A percentile compares a stretch with the other conserved stretches of the same genome.
Evolutionary conservation across 2,329 filamentous ascomycete species (phyloP).

Genomic region (Verticillium nubilum): DNA sequence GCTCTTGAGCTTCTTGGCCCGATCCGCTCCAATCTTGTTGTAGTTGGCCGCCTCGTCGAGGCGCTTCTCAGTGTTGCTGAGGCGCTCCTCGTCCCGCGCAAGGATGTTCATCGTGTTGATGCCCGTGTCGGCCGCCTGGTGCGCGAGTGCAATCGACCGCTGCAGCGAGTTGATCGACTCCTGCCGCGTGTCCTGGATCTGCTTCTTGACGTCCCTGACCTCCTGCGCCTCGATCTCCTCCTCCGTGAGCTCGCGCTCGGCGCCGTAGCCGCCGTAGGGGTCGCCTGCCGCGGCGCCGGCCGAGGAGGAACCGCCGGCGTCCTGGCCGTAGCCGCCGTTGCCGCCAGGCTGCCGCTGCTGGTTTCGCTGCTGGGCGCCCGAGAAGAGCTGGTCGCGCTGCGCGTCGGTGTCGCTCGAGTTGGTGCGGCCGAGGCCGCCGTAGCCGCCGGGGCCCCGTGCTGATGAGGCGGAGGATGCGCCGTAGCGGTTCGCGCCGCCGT

Average conservation of each 20-base stretch:
- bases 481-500: constrained; percentile 20
- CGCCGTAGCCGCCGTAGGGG: constrained; percentile 51
- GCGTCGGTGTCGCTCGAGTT: constrained; percentile 39
- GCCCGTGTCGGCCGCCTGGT: constrained; percentile 65
- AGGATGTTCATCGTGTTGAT: constrained; percentile 67
- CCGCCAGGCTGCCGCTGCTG: constrained; percentile 28
- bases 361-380: constrained; percentile 46
- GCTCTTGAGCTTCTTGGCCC: constrained; percentile 76
- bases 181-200: constrained; percentile 72
- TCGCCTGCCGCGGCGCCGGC: constrained; percentile 12
- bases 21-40: constrained; percentile 71
- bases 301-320: constrained; percentile 9
- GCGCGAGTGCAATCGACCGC: constrained; percentile 56
- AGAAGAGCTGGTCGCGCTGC: constrained; percentile 59
- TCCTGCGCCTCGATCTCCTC: constrained; percentile 73
- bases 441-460: constrained; percentile 47
- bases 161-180: constrained; percentile 44
- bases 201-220: constrained; percentile 59
- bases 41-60: constrained; percentile 75
- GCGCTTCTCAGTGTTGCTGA: constrained; percentile 78
- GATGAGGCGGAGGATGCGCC: constrained; percentile 21
- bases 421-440: constrained; percentile 51
- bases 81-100: constrained; percentile 71
- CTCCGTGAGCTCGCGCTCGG: constrained; percentile 72
- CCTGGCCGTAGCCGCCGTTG: constrained; percentile 4